Base-by-base conservation (phyloP, 2,329 filamentous ascomycete species). In the Leptodontidium sp. region DNA sequence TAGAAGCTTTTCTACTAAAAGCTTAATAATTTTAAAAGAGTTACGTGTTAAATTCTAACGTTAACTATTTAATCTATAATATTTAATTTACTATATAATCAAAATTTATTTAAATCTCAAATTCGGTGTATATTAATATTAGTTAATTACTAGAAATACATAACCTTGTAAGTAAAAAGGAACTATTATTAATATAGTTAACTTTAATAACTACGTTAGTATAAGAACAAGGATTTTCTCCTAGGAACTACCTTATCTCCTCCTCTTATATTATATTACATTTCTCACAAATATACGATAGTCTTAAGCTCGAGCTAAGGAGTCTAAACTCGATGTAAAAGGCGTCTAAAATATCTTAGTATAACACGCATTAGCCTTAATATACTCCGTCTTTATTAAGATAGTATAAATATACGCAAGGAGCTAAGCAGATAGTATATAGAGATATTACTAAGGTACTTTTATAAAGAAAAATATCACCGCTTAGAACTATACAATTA, bases 321-420 rank as follows among this genome's bases (percentile, higher is more conserved):
- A 55, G 52, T 55, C 12, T 55, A 55, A 12, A 55, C 52, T 55
- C 52, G 26, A 55, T 12, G 52, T 55, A 15, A 55, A 55, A 32
- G 52, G 52, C 52, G 52, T 55, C 26, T 55, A 29, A 55, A 55
- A 17, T 55, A 55, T 55, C 12, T 55, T 15, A 15, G 26, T 35
- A 12, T 26, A 15, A 15, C 12, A 55, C 12, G 26, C 52, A 15
- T 55, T 15, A 55, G 52, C 52, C 52, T 55, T 15, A 15, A 55
- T 55, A 26, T 55, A 26, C 52, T 55, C 26, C 26, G 26, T 55
- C 52, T 55, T 15, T 55, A 55, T 55, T 55, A 15, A 21, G 52
- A 55, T 55, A 15, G 52, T 26, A 55, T 26, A 55, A 55, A 55
- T 12, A 5, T 55, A 21, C 52, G 12, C 32, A 55, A 12, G 26